These are phyloP conservation scores for Ophiostoma sp. DNA, from an alignment of 2,329 filamentous ascomycete species.

Conservation along the genomic window DNA sequence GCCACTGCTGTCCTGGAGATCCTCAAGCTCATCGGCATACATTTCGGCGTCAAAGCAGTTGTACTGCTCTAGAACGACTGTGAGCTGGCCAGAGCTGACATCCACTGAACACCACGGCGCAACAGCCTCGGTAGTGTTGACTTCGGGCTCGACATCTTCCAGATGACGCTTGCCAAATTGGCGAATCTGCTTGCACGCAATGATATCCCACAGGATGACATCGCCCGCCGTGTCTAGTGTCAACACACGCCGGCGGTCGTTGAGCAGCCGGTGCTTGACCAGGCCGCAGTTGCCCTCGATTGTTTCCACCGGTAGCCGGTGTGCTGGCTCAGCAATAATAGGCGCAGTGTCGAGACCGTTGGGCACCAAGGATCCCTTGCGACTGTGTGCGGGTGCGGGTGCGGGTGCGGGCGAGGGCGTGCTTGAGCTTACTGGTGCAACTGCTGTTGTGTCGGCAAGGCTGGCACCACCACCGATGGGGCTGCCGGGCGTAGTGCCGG, in stretches of 20 bases:
- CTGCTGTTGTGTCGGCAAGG: conserved; percentile 27
- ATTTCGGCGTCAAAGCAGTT: conserved; percentile 97
- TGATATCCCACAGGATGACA: conserved; percentile 88
- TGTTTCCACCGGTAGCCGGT: conserved; percentile 66
- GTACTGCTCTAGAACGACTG: conserved; percentile 85
- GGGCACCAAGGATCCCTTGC: conserved; percentile 55
- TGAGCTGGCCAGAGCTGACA: conserved; percentile 84
- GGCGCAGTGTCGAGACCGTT: conserved; percentile 36
- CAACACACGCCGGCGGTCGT: conserved; percentile 81
- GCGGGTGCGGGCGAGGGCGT: background rate
- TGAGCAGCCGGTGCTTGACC: conserved; percentile 87
- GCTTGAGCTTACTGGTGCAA: conserved; percentile 22
- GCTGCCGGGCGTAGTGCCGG: background rate
- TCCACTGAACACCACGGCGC: conserved; percentile 96
- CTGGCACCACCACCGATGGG: conserved; percentile 42
- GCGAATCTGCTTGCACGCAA: conserved; percentile 82
- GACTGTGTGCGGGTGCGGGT: conserved; percentile 30
- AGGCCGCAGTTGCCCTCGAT: conserved; percentile 94
- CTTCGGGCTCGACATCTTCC: conserved; percentile 79
- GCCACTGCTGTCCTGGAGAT: background rate
- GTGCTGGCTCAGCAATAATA: conserved; percentile 55
- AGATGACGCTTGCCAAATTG: conserved; percentile 93
- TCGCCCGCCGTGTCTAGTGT: conserved; percentile 94
- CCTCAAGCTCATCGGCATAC: conserved; percentile 78
- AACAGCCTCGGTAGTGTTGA: conserved; percentile 84